Conservation (phyloP, 2,329 filamentous ascomycete genomes). For the Sporothrix globosa region DNA sequence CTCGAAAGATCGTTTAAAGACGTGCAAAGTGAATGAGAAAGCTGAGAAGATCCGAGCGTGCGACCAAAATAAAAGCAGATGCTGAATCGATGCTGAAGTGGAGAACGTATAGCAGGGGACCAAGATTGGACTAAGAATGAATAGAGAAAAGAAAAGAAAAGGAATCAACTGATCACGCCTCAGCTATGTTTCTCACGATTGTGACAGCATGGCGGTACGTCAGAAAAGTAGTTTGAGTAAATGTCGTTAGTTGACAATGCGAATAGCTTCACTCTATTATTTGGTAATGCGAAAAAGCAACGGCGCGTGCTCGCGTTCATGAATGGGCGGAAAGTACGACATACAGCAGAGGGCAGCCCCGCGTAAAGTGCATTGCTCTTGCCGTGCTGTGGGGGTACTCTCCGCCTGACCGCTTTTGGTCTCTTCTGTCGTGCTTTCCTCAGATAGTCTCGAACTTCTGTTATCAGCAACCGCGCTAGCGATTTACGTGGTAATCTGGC, state of each 20-base stretch:
- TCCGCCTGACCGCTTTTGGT: conserved; percentile 28
- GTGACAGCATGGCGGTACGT: not conserved
- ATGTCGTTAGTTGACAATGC: not conserved
- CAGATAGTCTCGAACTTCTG: not conserved
- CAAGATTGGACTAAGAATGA: not conserved
- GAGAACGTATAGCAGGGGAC: not conserved
- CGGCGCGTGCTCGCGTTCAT: conserved; percentile 15
- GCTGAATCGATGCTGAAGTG: not conserved
- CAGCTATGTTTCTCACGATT: not conserved
- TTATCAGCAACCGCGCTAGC: conserved; percentile 17
- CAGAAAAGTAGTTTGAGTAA: too few species aligned
- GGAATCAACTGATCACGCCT: not conserved
- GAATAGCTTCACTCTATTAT: not conserved
- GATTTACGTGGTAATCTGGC: conserved; percentile 6
- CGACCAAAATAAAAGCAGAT: not conserved
- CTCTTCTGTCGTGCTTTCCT: not conserved
- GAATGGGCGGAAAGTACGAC: not conserved
- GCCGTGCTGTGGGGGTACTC: not conserved
- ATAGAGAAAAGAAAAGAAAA: not conserved
- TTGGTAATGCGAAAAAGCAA: not conserved
- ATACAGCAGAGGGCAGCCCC: not conserved
- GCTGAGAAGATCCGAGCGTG: not conserved
- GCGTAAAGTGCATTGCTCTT: not conserved
- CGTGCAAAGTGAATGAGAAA: not conserved
- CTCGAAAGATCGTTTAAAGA: not conserved